Conservation (phyloP, 805 yeast species). For the Pichia membranifaciens region DNA sequence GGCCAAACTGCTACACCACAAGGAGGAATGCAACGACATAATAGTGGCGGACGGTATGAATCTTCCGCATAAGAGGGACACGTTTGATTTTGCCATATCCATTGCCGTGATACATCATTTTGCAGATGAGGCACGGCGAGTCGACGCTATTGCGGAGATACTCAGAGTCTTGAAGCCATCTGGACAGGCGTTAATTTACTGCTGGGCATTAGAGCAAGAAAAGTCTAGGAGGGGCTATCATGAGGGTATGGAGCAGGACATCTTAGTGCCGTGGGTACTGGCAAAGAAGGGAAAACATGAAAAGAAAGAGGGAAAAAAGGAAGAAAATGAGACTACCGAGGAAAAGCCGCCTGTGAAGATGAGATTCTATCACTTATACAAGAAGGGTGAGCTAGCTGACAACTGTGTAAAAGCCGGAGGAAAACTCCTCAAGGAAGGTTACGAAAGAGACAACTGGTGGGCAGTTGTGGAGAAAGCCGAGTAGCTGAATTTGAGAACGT, state of each 20-base stretch:
- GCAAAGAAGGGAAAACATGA: conserved; percentile 42
- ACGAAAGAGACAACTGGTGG: conserved; percentile 97
- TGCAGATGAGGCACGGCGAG: conserved; percentile 73
- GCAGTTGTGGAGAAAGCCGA: conserved; percentile 37
- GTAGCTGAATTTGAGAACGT: too few species aligned
- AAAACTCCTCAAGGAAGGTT: conserved; percentile 61
- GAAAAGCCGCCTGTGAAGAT: conserved; percentile 48
- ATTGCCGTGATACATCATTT: conserved; percentile 97
- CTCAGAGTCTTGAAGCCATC: conserved; percentile 45
- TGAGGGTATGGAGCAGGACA: conserved; percentile 89
- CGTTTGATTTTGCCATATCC: conserved; percentile 78
- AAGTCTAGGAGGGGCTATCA: conserved; percentile 84
- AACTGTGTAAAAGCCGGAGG: conserved; percentile 74
- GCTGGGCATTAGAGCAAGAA: conserved; percentile 96
- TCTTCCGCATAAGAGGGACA: conserved; percentile 46
- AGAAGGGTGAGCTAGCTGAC: conserved; percentile 71
- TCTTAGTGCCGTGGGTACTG: conserved; percentile 92
- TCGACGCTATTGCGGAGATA: conserved; percentile 68
- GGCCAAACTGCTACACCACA: conserved; percentile 40
- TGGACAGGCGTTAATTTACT: conserved; percentile 77
- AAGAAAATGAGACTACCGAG: conserved; percentile 19
- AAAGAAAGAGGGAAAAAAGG: conserved; percentile 23
- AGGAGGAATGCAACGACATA: conserved; percentile 40
- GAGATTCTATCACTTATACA: conserved; percentile 85
- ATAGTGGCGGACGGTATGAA: conserved; percentile 76